Percentiles rank a stretch among this genome's conserved stretches.
Conservation (phyloP, 148 eudicot species). For the Fagopyrum homotropicum region DNA sequence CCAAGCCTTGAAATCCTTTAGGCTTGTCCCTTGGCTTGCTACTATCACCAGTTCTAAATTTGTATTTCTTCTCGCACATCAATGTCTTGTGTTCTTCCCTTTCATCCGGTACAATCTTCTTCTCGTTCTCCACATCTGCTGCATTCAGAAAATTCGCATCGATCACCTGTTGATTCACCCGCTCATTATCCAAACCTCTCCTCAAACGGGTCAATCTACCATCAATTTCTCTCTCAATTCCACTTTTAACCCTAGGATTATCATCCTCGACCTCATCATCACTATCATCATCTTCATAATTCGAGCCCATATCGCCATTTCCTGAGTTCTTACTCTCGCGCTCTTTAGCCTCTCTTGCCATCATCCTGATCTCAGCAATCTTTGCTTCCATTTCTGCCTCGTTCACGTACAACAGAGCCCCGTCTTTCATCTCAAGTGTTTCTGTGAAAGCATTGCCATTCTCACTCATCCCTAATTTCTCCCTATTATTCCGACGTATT, state of each 20-base stretch:
- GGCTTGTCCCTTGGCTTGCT: slow-evolving; percentile 35
- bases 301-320: slow-evolving; percentile 16
- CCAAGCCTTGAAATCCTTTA: slow-evolving; percentile 44
- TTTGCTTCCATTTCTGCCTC: slow-evolving; percentile 39
- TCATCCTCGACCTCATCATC: slow-evolving; percentile 35
- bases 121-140: slow-evolving; percentile 18
- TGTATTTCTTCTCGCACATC: slow-evolving; percentile 46
- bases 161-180: slow-evolving; percentile 20
- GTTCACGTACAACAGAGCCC: slow-evolving; percentile 23
- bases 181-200: slow-evolving; percentile 24
- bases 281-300: slow-evolving; percentile 28
- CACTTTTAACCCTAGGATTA: slow-evolving; percentile 25
- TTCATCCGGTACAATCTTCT: slow-evolving; percentile 21
- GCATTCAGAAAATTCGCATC: slow-evolving; percentile 24
- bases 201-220: slow-evolving; percentile 33
- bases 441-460: background rate
- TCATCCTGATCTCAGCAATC: slow-evolving; percentile 59
- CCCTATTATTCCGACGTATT: slow-evolving; percentile 20
- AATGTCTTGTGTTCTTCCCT: slow-evolving; percentile 26
- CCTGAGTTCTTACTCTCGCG: slow-evolving; percentile 37
- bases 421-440: slow-evolving; percentile 17
- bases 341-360: slow-evolving; percentile 75
- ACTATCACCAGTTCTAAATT: slow-evolving; percentile 31
- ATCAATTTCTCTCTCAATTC: slow-evolving; percentile 56
- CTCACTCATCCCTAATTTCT: slow-evolving; percentile 20